Base-by-base conservation (phyloP, 768 basidiomycete species). In the Auriscalpium vulgare region DNA sequence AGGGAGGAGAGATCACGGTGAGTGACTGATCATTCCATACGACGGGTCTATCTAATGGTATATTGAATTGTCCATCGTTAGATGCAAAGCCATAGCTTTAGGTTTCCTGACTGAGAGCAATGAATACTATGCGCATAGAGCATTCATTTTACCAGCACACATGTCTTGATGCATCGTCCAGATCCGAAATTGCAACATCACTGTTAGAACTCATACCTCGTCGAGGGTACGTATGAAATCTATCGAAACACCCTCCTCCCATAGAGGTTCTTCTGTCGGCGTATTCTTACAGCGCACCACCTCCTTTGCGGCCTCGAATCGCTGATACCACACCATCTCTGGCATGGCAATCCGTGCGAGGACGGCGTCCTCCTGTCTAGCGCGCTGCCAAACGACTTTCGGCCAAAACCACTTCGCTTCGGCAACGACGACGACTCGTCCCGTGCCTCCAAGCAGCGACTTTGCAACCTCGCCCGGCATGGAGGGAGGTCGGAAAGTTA, bases 1-100 rank as follows among this genome's bases (percentile, higher is more conserved):
- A 82, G 47, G 94, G 95, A 11, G 95, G 95, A 43, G 91, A 95
- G 67, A 99, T 99, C 58, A 95, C 94, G 49, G 92, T 95, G 35
- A 52, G 58, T 36, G 29, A 4, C 29, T 29, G 2, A 29, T 29
- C 7, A 29, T 7, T 29, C 4, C 29, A 5, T 29, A 29, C 29
- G n/a, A n/a, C n/a, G 11, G 21, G 19, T 53, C 29, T 11, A 10
- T 3, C 21, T 9, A 45, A 19, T 57, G 29, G 50, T 19, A 53
- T 56, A 48, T 36, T 38, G 4, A 48, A 37, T 14, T 35, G 10
- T 21, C 10, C 11, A 48, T 40, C 48, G 40, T 8, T 60, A 93
- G 87, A 75, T 95, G 79, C 71, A 83, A 62, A 88, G 82, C 57
- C 88, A 91, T 68, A 94, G 91, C 65, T 91, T 92, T 77, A 95